phyloP scores from a whole-genome alignment of 208 protist genomes.

The Angomonas desouzai region DNA sequence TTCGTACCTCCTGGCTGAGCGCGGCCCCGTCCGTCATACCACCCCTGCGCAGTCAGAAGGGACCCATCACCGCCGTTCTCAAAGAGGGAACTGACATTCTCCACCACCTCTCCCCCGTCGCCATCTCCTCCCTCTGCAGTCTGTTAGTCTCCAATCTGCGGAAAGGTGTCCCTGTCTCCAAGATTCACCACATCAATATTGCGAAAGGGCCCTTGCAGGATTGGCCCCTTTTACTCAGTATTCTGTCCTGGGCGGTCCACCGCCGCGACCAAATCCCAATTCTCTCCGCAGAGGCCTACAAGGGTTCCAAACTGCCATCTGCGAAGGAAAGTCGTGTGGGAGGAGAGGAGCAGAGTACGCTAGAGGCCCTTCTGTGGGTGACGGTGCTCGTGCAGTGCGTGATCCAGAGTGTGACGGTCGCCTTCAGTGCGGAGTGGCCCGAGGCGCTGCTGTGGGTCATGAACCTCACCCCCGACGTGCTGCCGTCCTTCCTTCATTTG shows the following conservation, averaged over 20 bases:
- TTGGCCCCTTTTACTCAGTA: constrained; percentile 78
- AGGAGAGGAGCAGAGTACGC: constrained; percentile 15
- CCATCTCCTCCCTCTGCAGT: constrained; percentile 64
- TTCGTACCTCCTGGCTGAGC: constrained; percentile 75
- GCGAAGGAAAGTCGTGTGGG: neutral
- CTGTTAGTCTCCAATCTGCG: constrained; percentile 58
- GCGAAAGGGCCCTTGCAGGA: constrained; percentile 48
- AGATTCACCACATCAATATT: constrained; percentile 87
- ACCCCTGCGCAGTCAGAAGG: constrained; percentile 22
- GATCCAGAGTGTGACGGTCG: constrained; percentile 80
- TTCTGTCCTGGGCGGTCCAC: constrained; percentile 75
- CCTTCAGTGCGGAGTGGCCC: constrained; percentile 58
- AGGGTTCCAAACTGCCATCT: neutral
- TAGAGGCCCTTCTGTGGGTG: constrained; percentile 61
- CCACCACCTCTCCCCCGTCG: constrained; percentile 23
- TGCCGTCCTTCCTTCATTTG: constrained; percentile 80
- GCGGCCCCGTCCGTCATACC: constrained; percentile 63
- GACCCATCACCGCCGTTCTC: constrained; percentile 46
- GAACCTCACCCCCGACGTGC: constrained; percentile 40
- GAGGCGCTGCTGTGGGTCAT: constrained; percentile 72
- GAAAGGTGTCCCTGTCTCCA: constrained; percentile 66
- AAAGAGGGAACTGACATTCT: constrained; percentile 39
- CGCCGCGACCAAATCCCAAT: constrained; percentile 13
- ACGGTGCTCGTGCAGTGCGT: constrained; percentile 75
- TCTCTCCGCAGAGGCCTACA: neutral